Percentiles rank a stretch among this genome's conserved stretches.
phyloP scores from a whole-genome alignment of 495 filamentous ascomycete genomes.

The Margaritispora aquatica region DNA sequence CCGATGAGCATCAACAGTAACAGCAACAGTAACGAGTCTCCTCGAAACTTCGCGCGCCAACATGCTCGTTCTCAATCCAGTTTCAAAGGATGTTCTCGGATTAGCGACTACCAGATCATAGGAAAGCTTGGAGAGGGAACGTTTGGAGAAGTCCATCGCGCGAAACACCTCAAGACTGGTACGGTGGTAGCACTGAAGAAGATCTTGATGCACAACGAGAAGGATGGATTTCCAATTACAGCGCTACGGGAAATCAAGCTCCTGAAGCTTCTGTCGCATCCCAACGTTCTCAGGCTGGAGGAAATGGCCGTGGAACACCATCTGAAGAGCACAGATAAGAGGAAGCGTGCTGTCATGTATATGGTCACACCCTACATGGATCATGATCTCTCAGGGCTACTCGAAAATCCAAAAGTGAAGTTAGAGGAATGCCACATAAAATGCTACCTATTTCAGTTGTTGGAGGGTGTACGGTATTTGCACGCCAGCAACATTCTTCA shows the following conservation, averaged over 20 bases:
- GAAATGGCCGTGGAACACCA: constrained; percentile 92
- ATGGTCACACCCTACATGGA: constrained; percentile 99
- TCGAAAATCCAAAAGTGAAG: constrained; percentile 86
- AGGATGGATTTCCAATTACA: constrained; percentile 77
- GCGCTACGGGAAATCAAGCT: constrained; percentile 89
- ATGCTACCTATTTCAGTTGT: constrained; percentile 92
- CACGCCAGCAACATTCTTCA: constrained; percentile 89
- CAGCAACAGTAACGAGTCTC: constrained; percentile 10
- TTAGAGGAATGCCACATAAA: constrained; percentile 91
- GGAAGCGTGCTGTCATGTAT: constrained; percentile 84
- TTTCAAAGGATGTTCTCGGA: constrained; percentile 82
- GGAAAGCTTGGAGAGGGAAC: constrained; percentile 96
- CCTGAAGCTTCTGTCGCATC: constrained; percentile 85
- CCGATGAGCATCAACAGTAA: constrained; percentile 7
- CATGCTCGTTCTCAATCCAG: constrained; percentile 25
- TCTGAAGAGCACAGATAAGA: constrained; percentile 57
- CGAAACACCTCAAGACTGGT: constrained; percentile 65
- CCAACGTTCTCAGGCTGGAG: constrained; percentile 78
- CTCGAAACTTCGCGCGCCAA: constrained; percentile 13
- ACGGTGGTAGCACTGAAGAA: constrained; percentile 87
- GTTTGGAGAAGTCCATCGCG: constrained; percentile 95
- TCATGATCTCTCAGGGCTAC: constrained; percentile 89
- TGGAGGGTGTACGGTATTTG: constrained; percentile 83
- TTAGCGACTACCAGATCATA: constrained; percentile 79
- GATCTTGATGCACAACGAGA: constrained; percentile 82